Percentiles rank a stretch among this genome's conserved stretches.
Evolutionary conservation across 2,329 filamentous ascomycete species (phyloP).

Genomic region (Fusarium ramigenum): DNA sequence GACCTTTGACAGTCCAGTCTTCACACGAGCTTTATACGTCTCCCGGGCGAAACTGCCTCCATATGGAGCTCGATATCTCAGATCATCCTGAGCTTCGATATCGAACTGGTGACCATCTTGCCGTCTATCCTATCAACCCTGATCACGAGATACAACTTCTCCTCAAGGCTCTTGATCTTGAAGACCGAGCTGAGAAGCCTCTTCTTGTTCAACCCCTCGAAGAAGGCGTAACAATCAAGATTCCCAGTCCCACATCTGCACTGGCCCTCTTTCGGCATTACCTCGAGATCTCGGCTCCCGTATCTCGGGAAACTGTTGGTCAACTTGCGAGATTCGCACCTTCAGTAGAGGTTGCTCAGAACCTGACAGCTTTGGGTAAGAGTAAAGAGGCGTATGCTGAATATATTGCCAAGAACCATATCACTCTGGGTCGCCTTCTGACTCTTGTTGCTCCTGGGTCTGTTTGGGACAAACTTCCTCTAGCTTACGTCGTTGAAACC

Average conservation of each 20-base stretch:
- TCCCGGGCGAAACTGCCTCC: constrained; percentile 43
- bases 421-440: constrained; percentile 42
- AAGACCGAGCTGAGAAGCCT: constrained; percentile 34
- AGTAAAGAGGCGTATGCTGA: constrained; percentile 34
- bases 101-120: constrained; percentile 53
- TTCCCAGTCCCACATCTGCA: constrained; percentile 53
- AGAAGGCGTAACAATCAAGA: constrained; percentile 22
- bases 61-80: constrained; percentile 51
- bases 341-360: constrained; percentile 54
- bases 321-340: constrained; percentile 58
- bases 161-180: constrained; percentile 41
- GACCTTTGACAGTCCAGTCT: constrained; percentile 18
- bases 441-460: constrained; percentile 17
- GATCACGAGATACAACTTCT: constrained; percentile 47
- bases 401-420: constrained; percentile 35
- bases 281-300: constrained; percentile 53
- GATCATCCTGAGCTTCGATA: constrained; percentile 45
- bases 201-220: constrained; percentile 39
- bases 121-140: constrained; percentile 52
- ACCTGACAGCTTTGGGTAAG: constrained; percentile 17
- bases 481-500: constrained; percentile 65
- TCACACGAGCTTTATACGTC: constrained; percentile 33
- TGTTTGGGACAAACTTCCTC: constrained; percentile 40
- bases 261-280: constrained; percentile 54
- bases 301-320: constrained; percentile 53